Conservation (phyloP, 2,329 filamentous ascomycete genomes). For the Aspergillus piperis region DNA sequence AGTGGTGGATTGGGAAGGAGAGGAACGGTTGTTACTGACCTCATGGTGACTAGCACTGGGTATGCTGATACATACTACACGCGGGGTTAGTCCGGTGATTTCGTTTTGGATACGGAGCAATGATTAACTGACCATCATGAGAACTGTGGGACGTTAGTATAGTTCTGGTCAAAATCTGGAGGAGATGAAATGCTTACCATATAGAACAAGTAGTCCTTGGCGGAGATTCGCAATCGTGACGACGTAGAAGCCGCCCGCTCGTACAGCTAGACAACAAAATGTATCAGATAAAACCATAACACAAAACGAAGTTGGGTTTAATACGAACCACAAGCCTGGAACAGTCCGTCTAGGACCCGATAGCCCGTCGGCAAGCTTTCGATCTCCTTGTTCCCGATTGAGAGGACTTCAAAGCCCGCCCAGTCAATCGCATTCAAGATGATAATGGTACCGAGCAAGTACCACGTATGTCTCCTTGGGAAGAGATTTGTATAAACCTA, state of each 20-base stretch:
- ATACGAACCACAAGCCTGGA: conserved; percentile 56
- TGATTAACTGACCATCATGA: conserved; percentile 37
- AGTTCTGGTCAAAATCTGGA: neutral
- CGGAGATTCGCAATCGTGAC: conserved; percentile 61
- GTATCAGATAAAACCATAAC: neutral
- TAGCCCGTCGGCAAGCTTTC: conserved; percentile 54
- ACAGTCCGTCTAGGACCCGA: conserved; percentile 64
- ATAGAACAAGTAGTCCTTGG: conserved; percentile 35
- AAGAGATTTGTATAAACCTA: conserved; percentile 55
- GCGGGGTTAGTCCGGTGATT: conserved; percentile 12
- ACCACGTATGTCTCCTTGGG: conserved; percentile 65
- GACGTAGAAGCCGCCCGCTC: conserved; percentile 67
- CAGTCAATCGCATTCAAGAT: conserved; percentile 65
- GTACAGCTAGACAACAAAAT: conserved; percentile 43
- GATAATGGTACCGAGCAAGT: conserved; percentile 63
- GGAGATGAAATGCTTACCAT: conserved; percentile 21
- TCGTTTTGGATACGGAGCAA: neutral
- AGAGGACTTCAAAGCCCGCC: conserved; percentile 66
- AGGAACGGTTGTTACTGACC: conserved; percentile 16
- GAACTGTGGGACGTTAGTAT: conserved; percentile 28
- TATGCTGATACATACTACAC: conserved; percentile 39
- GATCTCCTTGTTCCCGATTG: conserved; percentile 61
- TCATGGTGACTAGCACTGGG: conserved; percentile 39
- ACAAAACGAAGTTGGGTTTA: neutral
- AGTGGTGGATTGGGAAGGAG: neutral